Evolutionary conservation across 768 basidiomycete genomes (phyloP).

Genomic region (Coprinellus aureogranulatus): DNA sequence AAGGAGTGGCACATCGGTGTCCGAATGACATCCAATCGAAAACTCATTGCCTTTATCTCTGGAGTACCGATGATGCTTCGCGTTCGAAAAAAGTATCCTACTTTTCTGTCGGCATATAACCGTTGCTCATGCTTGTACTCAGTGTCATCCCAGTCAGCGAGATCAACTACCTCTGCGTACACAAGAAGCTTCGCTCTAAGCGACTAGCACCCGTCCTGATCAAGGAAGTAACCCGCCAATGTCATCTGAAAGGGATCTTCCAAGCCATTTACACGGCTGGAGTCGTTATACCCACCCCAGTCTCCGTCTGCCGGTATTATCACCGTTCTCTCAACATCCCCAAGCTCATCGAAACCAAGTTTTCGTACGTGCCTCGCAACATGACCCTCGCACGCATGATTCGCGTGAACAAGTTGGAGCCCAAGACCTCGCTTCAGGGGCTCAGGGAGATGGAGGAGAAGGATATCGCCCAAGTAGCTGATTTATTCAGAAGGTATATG

Average conservation of each 20-base stretch:
- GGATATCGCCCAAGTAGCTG: conserved; percentile 70
- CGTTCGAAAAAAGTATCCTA: conserved; percentile 76
- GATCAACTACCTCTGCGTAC: conserved; percentile 96
- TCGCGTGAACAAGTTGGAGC: conserved; percentile 65
- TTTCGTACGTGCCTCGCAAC: conserved; percentile 81
- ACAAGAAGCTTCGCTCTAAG: conserved; percentile 96
- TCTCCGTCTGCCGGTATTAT: conserved; percentile 87
- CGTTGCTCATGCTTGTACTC: conserved; percentile 2
- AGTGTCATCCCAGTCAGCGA: conserved; percentile 76
- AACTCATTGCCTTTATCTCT: conserved; percentile 94
- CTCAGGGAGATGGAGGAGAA: conserved; percentile 85
- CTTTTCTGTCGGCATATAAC: background rate
- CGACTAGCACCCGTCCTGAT: conserved; percentile 94
- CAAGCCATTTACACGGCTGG: conserved; percentile 98
- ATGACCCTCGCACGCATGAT: conserved; percentile 93
- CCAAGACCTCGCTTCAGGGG: conserved; percentile 51
- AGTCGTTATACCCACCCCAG: conserved; percentile 88
- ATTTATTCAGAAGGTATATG: conserved; percentile 77
- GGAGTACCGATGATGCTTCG: conserved; percentile 85
- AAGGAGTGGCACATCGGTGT: conserved; percentile 97
- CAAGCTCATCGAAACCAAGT: conserved; percentile 88
- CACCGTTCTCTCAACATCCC: conserved; percentile 90
- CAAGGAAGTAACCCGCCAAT: conserved; percentile 94
- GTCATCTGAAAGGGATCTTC: conserved; percentile 85
- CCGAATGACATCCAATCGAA: conserved; percentile 84